Evolutionary conservation across 1,139 yeast species (phyloP).

Genomic region (Blastobotrys arbuscula): DNA sequence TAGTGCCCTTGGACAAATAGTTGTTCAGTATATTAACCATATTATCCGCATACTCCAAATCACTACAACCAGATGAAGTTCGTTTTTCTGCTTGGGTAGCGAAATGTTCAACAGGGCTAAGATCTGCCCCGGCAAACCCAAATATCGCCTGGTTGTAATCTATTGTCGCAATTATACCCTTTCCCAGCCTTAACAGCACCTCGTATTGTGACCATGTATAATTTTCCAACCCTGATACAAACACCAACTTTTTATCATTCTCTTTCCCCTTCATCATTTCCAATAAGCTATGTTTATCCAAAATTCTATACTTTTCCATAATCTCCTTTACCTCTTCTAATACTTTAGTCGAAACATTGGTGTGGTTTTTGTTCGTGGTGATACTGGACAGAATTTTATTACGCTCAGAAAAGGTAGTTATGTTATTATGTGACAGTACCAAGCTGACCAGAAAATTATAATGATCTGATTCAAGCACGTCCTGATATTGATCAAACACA

Average conservation of each 20-base stretch:
- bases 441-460: not conserved
- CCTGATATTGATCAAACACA: not conserved
- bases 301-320: too few relatives aligned
- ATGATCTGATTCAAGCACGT: not conserved
- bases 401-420: too few relatives aligned
- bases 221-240: not conserved
- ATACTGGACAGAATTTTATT: too few relatives aligned
- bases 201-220: not conserved
- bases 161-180: slow-evolving; percentile 53
- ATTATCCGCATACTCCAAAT: not conserved
- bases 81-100: not conserved
- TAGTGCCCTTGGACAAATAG: not conserved
- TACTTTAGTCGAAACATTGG: too few relatives aligned
- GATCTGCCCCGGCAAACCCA: slow-evolving; percentile 55
- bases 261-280: too few relatives aligned
- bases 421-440: too few relatives aligned
- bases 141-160: slow-evolving; percentile 96
- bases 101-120: not conserved
- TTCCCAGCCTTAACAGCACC: not conserved
- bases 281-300: too few relatives aligned
- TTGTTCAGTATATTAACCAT: not conserved
- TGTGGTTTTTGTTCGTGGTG: too few relatives aligned
- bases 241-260: slow-evolving; percentile 34
- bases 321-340: too few relatives aligned
- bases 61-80: not conserved